phyloP scores from a whole-genome alignment of 495 filamentous ascomycete species.

The Aspergillus ostianus region DNA sequence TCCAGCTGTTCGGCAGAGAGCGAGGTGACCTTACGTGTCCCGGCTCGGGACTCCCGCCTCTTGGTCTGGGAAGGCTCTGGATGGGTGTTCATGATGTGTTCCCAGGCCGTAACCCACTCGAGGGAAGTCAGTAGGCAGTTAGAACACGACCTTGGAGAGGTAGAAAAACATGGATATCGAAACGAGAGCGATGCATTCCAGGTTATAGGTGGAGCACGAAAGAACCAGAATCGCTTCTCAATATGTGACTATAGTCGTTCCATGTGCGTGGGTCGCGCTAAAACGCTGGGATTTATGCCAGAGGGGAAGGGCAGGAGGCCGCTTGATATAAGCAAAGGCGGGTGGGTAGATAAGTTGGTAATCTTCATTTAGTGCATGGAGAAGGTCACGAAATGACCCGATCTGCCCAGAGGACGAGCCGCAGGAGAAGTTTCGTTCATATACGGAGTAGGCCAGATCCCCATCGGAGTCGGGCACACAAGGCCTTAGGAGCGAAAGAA shows the following conservation, averaged over 20 bases:
- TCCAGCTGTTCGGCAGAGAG: conserved; percentile 60
- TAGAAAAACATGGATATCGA: conserved; percentile 4
- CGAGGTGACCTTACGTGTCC: conserved; percentile 57
- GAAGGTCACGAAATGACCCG: conserved; percentile 9
- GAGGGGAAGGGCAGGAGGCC: conserved; percentile 3
- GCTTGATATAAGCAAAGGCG: conserved; percentile 13
- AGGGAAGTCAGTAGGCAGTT: conserved; percentile 11
- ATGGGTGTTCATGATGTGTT: conserved; percentile 20
- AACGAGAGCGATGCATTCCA: conserved; percentile 19
- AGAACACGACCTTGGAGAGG: conserved; percentile 8
- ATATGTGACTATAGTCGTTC: conserved; percentile 22
- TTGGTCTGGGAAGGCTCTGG: conserved; percentile 21
- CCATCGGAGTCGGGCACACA: conserved; percentile 16
- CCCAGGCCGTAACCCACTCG: conserved; percentile 4
- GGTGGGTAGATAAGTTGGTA: conserved; percentile 14
- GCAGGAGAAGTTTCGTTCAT: conserved; percentile 6
- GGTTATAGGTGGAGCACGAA: conserved; percentile 12
- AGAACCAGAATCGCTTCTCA: conserved; percentile 11
- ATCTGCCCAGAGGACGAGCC: conserved; percentile 7
- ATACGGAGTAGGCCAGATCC: conserved; percentile 10
- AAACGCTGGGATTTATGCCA: conserved; percentile 14
- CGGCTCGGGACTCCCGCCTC: conserved; percentile 52
- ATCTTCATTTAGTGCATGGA: conserved; percentile 10
- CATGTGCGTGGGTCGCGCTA: conserved; percentile 25
- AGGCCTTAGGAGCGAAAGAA: not conserved